A percentile compares a stretch with the other conserved stretches of the same genome.
Conservation (phyloP, 345 rosid genomes). For the Garcia nutans region DNA sequence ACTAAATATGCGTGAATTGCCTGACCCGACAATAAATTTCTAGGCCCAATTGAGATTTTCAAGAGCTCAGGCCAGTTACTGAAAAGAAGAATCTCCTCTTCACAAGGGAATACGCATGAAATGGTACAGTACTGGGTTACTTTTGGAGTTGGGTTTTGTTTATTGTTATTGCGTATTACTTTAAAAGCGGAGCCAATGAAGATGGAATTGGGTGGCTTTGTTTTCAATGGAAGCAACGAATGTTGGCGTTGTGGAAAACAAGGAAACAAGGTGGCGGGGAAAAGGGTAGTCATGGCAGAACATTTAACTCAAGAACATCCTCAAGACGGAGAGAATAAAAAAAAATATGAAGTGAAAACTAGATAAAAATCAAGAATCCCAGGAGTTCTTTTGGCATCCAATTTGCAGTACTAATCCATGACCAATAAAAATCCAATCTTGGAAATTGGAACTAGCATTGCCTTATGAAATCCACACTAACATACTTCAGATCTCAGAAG, state of each 20-base stretch:
- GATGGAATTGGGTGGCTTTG: not conserved
- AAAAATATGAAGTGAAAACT: no score
- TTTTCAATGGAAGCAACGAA: conserved; percentile 14
- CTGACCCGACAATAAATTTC: conserved; percentile 27
- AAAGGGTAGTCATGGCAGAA: conserved; percentile 8
- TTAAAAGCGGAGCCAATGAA: conserved; percentile 2
- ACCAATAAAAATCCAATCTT: no score
- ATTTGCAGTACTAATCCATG: no score
- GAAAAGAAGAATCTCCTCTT: conserved; percentile 8
- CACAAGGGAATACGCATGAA: conserved; percentile 2
- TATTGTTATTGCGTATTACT: not conserved
- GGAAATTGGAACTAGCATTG: no score
- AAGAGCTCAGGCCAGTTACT: conserved; percentile 37
- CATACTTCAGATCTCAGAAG: no score
- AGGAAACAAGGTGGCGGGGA: conserved; percentile 16
- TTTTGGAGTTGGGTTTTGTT: not conserved
- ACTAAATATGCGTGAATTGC: conserved; percentile 30
- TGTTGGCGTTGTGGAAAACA: conserved; percentile 1
- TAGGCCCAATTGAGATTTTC: conserved; percentile 24
- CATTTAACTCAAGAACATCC: not conserved
- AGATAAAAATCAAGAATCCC: no score
- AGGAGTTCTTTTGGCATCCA: no score
- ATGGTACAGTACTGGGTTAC: not conserved
- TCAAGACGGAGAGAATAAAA: no score
- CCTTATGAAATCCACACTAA: no score